phyloP scores from a whole-genome alignment of 345 rosid genomes.

The Pistacia integerrima region DNA sequence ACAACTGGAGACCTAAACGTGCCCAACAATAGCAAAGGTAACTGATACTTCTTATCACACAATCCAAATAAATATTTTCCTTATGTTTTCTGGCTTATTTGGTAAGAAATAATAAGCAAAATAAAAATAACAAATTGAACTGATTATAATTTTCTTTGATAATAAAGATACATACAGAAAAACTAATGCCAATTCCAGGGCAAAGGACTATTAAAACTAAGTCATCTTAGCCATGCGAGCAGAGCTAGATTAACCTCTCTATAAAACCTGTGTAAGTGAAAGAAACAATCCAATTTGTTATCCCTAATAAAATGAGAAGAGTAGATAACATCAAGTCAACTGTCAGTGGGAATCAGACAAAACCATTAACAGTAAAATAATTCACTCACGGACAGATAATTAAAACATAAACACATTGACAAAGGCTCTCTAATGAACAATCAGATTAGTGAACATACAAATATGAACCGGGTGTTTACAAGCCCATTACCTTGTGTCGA shows the following conservation, averaged over 20 bases:
- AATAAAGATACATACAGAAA: background rate
- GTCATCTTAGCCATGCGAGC: background rate
- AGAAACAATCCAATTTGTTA: background rate
- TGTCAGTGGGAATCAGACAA: background rate
- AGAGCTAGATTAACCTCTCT: background rate
- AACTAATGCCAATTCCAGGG: background rate
- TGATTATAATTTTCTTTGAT: background rate
- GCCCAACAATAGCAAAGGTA: constrained; percentile 4
- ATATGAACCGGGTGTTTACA: background rate
- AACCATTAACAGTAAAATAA: background rate
- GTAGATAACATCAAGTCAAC: background rate
- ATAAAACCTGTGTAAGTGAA: background rate
- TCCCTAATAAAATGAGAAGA: background rate
- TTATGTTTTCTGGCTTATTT: background rate
- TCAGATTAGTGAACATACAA: background rate
- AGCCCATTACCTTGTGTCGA: background rate
- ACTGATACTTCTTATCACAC: background rate
- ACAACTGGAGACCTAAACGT: constrained; percentile 6
- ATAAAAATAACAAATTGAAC: background rate
- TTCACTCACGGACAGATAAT: background rate
- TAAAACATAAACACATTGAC: background rate
- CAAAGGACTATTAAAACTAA: background rate
- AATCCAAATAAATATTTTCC: background rate
- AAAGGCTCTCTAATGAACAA: background rate
- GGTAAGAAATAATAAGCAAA: background rate